Evolutionary conservation across 345 rosid species (phyloP), one percentile per base, ranked within the genome.

Genomic region (Melastoma malabathricum): DNA sequence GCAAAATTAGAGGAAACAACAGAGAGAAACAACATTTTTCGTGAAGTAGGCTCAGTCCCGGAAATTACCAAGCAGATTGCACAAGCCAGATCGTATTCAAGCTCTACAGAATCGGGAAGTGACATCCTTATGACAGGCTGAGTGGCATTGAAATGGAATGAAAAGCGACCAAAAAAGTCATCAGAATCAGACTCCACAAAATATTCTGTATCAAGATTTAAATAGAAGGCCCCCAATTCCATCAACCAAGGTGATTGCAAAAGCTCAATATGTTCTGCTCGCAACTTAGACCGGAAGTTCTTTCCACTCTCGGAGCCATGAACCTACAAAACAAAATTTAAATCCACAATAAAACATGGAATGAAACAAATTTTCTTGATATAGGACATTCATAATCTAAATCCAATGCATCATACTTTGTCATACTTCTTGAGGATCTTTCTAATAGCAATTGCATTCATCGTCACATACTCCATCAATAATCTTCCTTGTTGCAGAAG

Each of bases 391-490:
- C 2, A 29, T 1, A 29, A 29, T 29, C 38, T 29, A 29, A 29
- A 29, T 46, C 15, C 4, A 15, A 13, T 53, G n/a, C n/a, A n/a
- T 52, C 73, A 52, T 68, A 83, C 98, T 72, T 90, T 87, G 59
- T 90, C 96, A 50, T 90, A 90, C 73, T 90, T 90, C 85, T 90
- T 86, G 45, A 90, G 80, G 58, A 90, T 87, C 73, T 90, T 84
- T 50, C 74, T 76, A 44, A 87, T 86, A 38, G 98, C 98, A 54
- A 75, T 80, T 0, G 96, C 85, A 27, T 86, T 90, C 98, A 87
- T 84, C 9, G 81, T 74, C 18, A 80, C 67, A 55, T 90, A 87
- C 23, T 87, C 80, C 5, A 87, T 87, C 78, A 90, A 58, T 68
- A 84, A 75, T 52, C 67, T 63, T 27, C 96, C 98, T 60, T 86